A percentile compares a stretch with the other conserved stretches of the same genome.
phyloP scores from a whole-genome alignment of 2,329 filamentous ascomycete genomes.

The Aureobasidium melanogenum region DNA sequence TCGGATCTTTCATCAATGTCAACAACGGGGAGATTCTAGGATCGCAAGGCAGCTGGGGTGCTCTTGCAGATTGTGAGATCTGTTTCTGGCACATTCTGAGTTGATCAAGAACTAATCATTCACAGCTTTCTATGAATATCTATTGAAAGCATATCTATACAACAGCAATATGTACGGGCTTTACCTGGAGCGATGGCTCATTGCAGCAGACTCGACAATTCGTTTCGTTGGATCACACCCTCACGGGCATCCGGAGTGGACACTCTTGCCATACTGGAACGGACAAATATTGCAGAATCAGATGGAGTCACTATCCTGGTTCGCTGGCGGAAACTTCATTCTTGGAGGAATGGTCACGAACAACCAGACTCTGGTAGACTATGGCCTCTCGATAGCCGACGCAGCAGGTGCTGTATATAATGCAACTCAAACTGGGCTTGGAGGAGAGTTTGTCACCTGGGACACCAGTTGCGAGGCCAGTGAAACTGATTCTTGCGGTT shows the following conservation, averaged over 20 bases:
- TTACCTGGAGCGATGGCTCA: constrained; percentile 23
- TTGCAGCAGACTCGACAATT: constrained; percentile 25
- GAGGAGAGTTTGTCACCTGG: constrained; percentile 23
- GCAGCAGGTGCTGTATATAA: constrained; percentile 19
- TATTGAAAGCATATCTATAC: constrained; percentile 28
- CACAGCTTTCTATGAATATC: constrained; percentile 26
- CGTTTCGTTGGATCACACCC: constrained; percentile 22
- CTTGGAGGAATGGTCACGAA: constrained; percentile 23
- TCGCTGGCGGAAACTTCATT: constrained; percentile 27
- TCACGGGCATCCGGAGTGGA: constrained; percentile 23
- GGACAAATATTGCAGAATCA: constrained; percentile 15
- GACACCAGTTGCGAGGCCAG: constrained; percentile 14
- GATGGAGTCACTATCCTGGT: constrained; percentile 24
- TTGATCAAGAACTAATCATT: constrained; percentile 6
- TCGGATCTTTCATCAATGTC: constrained; percentile 22
- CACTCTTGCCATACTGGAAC: constrained; percentile 22
- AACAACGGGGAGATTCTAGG: constrained; percentile 21
- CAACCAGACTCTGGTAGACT: constrained; percentile 21
- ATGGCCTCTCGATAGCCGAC: constrained; percentile 24
- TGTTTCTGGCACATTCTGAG: background rate
- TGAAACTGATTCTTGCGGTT: constrained; percentile 12
- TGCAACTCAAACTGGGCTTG: constrained; percentile 20
- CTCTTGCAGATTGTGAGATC: constrained; percentile 21
- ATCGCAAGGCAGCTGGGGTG: constrained; percentile 24
- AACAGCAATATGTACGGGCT: constrained; percentile 19